Evolutionary conservation across 805 yeast species (phyloP).

Genomic region (Sugiyamaella floridensis): DNA sequence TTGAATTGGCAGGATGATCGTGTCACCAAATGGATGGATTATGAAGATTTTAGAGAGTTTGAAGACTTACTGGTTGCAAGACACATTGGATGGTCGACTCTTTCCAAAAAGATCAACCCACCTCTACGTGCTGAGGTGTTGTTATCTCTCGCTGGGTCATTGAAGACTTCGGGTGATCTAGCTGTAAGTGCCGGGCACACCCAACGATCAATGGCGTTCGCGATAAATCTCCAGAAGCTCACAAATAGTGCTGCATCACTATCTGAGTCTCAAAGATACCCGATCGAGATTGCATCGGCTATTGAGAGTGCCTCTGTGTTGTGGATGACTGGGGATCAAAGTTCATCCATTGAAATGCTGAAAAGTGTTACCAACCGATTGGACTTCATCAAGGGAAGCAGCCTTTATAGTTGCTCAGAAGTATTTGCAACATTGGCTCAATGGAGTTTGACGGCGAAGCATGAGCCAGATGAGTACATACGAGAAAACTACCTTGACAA

Average conservation of each 20-base stretch:
- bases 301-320: constrained; percentile 52
- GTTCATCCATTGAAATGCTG: constrained; percentile 51
- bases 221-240: constrained; percentile 1
- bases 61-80: constrained; percentile 11
- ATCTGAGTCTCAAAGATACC: neutral
- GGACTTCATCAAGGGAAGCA: constrained; percentile 4
- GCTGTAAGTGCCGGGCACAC: neutral
- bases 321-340: constrained; percentile 57
- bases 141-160: neutral
- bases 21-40: neutral
- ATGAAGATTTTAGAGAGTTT: neutral
- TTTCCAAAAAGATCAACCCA: neutral
- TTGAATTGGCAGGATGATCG: neutral
- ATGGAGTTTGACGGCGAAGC: constrained; percentile 69
- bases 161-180: neutral
- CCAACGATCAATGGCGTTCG: neutral
- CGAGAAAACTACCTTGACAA: constrained; percentile 51
- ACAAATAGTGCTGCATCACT: neutral
- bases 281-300: constrained; percentile 7
- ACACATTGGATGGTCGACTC: constrained; percentile 7
- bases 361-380: constrained; percentile 25
- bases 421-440: constrained; percentile 32
- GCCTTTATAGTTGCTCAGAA: constrained; percentile 6
- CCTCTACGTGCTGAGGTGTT: neutral
- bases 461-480: constrained; percentile 55